phyloP scores from a whole-genome alignment of 441 rosid genomes.

The Bocquillonia castaneifolia region DNA sequence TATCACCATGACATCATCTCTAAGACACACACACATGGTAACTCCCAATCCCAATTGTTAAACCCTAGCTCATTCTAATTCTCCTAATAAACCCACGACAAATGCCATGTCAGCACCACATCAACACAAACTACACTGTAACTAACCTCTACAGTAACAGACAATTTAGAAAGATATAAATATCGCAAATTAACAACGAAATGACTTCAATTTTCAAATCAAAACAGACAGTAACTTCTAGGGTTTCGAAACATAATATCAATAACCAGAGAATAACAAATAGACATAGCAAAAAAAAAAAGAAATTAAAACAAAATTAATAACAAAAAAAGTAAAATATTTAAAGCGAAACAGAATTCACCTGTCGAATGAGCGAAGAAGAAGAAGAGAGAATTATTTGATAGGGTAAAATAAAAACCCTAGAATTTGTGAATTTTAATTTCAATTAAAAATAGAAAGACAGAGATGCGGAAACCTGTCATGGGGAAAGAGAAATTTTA shows the following conservation, averaged over 20 bases:
- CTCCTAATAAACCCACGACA: too few species aligned
- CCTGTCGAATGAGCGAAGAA: conserved; percentile 15
- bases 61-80: too few species aligned
- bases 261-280: background rate
- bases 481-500: conserved; percentile 1
- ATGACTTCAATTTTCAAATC: too few species aligned
- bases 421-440: conserved; percentile 9
- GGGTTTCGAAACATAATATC: background rate
- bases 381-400: background rate
- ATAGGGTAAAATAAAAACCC: conserved; percentile 20
- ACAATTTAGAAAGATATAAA: too few species aligned
- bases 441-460: background rate
- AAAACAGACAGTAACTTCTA: too few species aligned
- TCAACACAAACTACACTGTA: too few species aligned
- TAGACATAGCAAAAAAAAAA: background rate
- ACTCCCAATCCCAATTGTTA: too few species aligned
- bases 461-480: conserved; percentile 24
- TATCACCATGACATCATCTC: too few species aligned
- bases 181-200: too few species aligned
- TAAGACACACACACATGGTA: too few species aligned
- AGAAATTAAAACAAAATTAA: background rate
- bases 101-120: too few species aligned
- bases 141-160: too few species aligned
- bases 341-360: background rate
- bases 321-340: background rate